Evolutionary conservation across 2,329 filamentous ascomycete genomes (phyloP).

Genomic region (Thielaviopsis musarum): DNA sequence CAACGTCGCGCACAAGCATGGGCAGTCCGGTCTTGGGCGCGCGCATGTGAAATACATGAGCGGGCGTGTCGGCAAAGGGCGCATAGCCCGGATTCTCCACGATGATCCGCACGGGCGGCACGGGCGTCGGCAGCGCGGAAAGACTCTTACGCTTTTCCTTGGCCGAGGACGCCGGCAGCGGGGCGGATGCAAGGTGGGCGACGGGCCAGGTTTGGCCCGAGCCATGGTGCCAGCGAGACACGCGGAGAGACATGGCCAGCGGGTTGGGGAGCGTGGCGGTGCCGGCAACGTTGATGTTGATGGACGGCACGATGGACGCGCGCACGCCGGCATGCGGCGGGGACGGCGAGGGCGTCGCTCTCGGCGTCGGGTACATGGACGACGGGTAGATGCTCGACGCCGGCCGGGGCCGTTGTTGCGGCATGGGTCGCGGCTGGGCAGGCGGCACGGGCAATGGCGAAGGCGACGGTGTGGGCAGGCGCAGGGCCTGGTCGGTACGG

Average conservation of each 20-base stretch:
- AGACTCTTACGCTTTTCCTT: constrained; percentile 7
- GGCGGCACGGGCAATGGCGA: constrained; percentile 23
- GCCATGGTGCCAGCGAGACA: constrained; percentile 7
- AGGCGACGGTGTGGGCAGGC: constrained; percentile 24
- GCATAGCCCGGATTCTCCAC: constrained; percentile 10
- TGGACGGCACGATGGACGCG: neutral
- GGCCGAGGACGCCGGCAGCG: neutral
- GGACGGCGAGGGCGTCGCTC: constrained; percentile 1
- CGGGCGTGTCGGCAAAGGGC: constrained; percentile 9
- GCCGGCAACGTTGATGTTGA: constrained; percentile 8
- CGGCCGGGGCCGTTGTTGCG: neutral
- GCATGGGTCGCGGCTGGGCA: constrained; percentile 22
- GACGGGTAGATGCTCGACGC: neutral
- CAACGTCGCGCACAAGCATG: constrained; percentile 32
- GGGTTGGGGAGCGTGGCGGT: constrained; percentile 3
- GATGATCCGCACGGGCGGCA: constrained; percentile 9
- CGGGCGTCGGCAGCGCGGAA: neutral
- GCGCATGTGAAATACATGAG: constrained; percentile 12
- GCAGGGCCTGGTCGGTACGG: constrained; percentile 25
- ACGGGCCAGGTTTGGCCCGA: constrained; percentile 8
- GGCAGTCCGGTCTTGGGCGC: neutral
- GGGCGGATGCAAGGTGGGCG: constrained; percentile 5
- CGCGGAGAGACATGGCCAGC: constrained; percentile 4
- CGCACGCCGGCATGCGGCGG: neutral
- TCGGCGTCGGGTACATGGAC: neutral